Conservation (phyloP, 176 grass and related monocot genomes). For the Hordeum marinum region DNA sequence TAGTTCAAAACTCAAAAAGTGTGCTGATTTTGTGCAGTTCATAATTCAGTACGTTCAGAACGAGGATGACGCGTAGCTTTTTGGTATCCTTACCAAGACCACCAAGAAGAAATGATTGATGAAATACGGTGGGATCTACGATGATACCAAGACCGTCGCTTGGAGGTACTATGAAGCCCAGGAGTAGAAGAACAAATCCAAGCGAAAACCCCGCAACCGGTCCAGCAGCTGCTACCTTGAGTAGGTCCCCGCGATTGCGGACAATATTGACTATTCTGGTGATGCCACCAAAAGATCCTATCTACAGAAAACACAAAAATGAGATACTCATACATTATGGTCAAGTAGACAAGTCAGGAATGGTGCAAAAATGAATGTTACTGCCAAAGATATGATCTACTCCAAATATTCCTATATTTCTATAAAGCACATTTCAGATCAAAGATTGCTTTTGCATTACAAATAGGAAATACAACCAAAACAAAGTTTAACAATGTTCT, state of each 20-base stretch:
- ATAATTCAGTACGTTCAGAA: not conserved
- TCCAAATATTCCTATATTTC: not conserved
- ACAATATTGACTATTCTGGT: conserved; percentile 91
- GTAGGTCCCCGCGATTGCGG: conserved; percentile 71
- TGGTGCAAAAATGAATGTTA: not conserved
- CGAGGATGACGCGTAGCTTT: not conserved
- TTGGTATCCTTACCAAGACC: conserved; percentile 57
- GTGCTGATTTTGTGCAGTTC: not conserved
- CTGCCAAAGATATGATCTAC: not conserved
- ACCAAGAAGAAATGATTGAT: conserved; percentile 93
- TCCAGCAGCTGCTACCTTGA: conserved; percentile 78
- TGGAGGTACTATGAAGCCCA: conserved; percentile 85
- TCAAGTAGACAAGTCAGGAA: not conserved
- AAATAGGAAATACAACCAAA: not conserved
- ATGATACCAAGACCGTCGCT: conserved; percentile 68
- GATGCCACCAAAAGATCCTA: conserved; percentile 96
- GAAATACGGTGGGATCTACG: conserved; percentile 78
- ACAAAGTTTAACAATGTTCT: not conserved
- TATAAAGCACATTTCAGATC: not conserved
- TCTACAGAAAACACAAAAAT: conserved; percentile 46
- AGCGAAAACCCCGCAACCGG: conserved; percentile 77
- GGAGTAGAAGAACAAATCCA: conserved; percentile 73
- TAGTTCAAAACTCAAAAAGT: not conserved
- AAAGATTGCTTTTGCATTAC: not conserved
- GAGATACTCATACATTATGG: not conserved